Evolutionary conservation across 2,329 filamentous ascomycete species (phyloP).

Genomic region (Parafenestella ontariensis): DNA sequence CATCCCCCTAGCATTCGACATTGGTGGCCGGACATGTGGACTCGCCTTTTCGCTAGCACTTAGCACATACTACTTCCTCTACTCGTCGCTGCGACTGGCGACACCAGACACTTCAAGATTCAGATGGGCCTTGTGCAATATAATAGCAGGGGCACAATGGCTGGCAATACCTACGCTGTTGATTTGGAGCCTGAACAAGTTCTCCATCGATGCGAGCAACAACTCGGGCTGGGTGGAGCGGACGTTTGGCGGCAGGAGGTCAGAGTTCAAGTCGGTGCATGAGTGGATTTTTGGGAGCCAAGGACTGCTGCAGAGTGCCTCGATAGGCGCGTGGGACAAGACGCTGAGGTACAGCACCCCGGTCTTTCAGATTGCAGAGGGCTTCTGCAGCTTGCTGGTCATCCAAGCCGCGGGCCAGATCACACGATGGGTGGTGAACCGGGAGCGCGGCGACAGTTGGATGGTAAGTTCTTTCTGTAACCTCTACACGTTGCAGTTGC

Average conservation of each 20-base stretch:
- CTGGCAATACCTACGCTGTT: conserved; percentile 83
- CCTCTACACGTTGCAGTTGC: conserved; percentile 13
- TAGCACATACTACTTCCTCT: conserved; percentile 88
- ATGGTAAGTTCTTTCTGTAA: conserved; percentile 68
- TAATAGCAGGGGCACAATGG: conserved; percentile 82
- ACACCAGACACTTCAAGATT: conserved; percentile 81
- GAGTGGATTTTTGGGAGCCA: conserved; percentile 91
- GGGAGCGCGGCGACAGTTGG: conserved; percentile 93
- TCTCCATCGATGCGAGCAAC: conserved; percentile 85
- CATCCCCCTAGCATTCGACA: conserved; percentile 96
- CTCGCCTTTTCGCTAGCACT: conserved; percentile 91
- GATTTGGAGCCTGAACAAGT: conserved; percentile 95
- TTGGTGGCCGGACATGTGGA: conserved; percentile 92
- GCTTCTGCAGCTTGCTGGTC: conserved; percentile 94
- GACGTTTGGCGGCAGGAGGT: conserved; percentile 73
- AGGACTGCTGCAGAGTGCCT: conserved; percentile 79
- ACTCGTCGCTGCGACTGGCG: conserved; percentile 79
- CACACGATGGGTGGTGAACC: conserved; percentile 92
- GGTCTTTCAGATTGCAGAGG: conserved; percentile 91
- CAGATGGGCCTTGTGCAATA: conserved; percentile 72
- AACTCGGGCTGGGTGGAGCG: conserved; percentile 78
- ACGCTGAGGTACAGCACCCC: conserved; percentile 88
- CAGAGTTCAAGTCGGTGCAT: conserved; percentile 69
- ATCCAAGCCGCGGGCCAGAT: conserved; percentile 96
- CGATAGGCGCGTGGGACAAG: conserved; percentile 88